These are phyloP conservation scores for Eragrostis nindensis DNA, from an alignment of 176 grass and related monocot species.

Conservation along the genomic window DNA sequence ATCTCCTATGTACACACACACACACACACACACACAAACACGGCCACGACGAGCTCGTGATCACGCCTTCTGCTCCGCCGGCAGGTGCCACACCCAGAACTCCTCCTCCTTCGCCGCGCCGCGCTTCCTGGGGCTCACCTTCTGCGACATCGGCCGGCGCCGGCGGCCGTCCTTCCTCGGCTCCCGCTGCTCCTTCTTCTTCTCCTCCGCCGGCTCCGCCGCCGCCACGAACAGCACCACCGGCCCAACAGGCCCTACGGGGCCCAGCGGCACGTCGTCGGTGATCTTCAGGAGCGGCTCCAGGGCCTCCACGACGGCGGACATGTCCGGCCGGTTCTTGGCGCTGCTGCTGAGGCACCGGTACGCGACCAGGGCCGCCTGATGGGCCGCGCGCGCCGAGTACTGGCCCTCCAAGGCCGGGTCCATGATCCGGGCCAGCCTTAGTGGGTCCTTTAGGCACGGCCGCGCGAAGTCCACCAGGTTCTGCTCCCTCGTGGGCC, in stretches of 20 bases:
- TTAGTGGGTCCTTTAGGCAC: constrained; percentile 60
- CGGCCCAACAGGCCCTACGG: constrained; percentile 46
- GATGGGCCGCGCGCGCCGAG: constrained; percentile 68
- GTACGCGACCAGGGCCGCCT: constrained; percentile 71
- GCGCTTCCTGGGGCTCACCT: constrained; percentile 48
- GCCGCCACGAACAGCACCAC: constrained; percentile 69
- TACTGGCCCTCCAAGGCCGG: constrained; percentile 71
- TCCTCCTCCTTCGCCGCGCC: constrained; percentile 41
- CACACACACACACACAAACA: too few relatives aligned
- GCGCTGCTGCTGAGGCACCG: constrained; percentile 70
- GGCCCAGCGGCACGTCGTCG: constrained; percentile 52
- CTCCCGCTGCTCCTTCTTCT: constrained; percentile 50
- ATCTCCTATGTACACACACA: constrained; percentile 15
- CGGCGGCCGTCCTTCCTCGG: constrained; percentile 35
- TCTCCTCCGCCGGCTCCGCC: constrained; percentile 40
- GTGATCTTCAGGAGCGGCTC: constrained; percentile 67
- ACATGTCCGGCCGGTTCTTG: constrained; percentile 87
- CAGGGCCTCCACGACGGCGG: constrained; percentile 64
- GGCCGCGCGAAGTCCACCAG: constrained; percentile 82
- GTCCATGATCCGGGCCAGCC: constrained; percentile 72
- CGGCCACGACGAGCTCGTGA: neutral
- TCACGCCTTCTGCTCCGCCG: constrained; percentile 48
- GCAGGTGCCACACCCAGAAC: constrained; percentile 61
- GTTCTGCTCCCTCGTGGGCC: constrained; percentile 74
- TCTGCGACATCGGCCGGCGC: constrained; percentile 44